These are phyloP conservation scores for Priceomyces haplophilus DNA, from an alignment of 805 yeast genomes.

Conservation along the genomic window DNA sequence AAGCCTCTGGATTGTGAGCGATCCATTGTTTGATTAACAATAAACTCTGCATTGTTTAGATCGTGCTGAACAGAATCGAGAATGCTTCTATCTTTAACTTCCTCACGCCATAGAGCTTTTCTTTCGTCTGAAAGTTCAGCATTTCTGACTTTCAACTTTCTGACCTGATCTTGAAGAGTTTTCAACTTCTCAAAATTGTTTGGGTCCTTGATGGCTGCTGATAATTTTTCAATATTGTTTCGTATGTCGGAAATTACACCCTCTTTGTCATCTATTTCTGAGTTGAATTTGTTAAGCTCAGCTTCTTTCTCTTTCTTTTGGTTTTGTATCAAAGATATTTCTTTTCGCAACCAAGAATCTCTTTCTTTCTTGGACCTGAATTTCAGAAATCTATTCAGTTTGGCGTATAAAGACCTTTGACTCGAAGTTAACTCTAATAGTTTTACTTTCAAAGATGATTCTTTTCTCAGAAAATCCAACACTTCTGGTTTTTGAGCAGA, in stretches of 20 bases:
- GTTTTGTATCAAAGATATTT: conserved; percentile 40
- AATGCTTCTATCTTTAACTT: conserved; percentile 59
- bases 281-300: conserved; percentile 21
- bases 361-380: conserved; percentile 58
- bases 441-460: conserved; percentile 36
- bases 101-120: conserved; percentile 75
- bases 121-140: conserved; percentile 58
- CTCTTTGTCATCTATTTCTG: conserved; percentile 18
- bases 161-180: conserved; percentile 32
- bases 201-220: conserved; percentile 10
- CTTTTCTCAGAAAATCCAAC: conserved; percentile 36
- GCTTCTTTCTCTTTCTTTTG: conserved; percentile 26
- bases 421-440: conserved; percentile 43
- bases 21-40: conserved; percentile 71
- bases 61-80: conserved; percentile 55
- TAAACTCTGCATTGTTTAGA: conserved; percentile 53
- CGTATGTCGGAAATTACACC: conserved; percentile 21
- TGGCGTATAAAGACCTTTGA: conserved; percentile 62
- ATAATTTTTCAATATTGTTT: conserved; percentile 13
- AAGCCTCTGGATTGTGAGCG: conserved; percentile 68
- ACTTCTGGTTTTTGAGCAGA: conserved; percentile 39
- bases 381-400: conserved; percentile 65
- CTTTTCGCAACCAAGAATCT: conserved; percentile 59
- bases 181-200: conserved; percentile 8
- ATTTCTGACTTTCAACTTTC: conserved; percentile 42